Percentiles rank a stretch among this genome's conserved stretches.
Conservation (phyloP, 768 basidiomycete genomes). For the Sarcodon aspratus region DNA sequence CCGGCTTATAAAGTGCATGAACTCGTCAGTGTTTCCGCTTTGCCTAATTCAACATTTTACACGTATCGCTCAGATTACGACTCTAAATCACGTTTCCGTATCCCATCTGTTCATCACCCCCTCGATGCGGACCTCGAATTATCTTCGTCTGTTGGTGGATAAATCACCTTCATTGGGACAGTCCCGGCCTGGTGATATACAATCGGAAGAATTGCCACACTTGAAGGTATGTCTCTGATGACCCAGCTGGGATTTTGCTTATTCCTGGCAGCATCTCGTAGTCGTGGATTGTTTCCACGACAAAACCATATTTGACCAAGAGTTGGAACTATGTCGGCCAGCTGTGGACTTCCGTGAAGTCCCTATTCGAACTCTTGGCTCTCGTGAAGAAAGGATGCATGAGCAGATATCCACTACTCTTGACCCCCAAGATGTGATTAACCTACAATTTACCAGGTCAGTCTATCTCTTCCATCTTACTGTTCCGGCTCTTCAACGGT, state of each 20-base stretch:
- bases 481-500: neutral
- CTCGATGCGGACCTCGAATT: conserved; percentile 49
- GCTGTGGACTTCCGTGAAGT: conserved; percentile 64
- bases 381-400: conserved; percentile 29
- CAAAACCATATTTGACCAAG: conserved; percentile 25
- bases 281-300: conserved; percentile 52
- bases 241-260: neutral
- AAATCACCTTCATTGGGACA: conserved; percentile 44
- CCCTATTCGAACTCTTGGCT: conserved; percentile 54
- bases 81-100: conserved; percentile 52
- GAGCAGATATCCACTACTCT: conserved; percentile 29
- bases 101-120: conserved; percentile 68
- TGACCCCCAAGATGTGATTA: conserved; percentile 61
- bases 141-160: conserved; percentile 46
- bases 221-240: conserved; percentile 15
- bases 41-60: neutral
- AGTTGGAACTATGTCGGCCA: conserved; percentile 30
- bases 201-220: conserved; percentile 45
- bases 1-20: conserved; percentile 69
- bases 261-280: conserved; percentile 34
- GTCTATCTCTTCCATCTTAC: neutral
- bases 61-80: conserved; percentile 32
- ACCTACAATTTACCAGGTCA: conserved; percentile 79
- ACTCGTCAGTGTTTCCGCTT: conserved; percentile 35
- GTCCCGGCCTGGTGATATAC: conserved; percentile 41